Evolutionary conservation across 2,329 filamentous ascomycete species (phyloP).

Genomic region (Pestalotiopsis sp.): DNA sequence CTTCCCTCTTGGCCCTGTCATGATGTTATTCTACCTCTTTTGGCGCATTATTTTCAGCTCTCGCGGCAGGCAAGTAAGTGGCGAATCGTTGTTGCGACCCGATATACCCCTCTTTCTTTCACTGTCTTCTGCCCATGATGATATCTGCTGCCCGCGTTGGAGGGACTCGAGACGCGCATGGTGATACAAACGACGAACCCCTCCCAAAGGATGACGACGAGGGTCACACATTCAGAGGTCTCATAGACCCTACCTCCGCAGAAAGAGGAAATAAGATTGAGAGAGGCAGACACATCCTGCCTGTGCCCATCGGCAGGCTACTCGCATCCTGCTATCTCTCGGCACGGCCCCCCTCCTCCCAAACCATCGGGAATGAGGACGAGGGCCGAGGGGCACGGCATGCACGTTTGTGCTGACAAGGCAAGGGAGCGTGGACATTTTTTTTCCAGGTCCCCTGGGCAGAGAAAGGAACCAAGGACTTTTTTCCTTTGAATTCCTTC

Average conservation of each 20-base stretch:
- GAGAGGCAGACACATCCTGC: not conserved
- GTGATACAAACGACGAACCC: not conserved
- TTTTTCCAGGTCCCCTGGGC: not conserved
- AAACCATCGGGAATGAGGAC: not conserved
- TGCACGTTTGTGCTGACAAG: not conserved
- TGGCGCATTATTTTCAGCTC: not conserved
- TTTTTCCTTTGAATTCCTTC: not conserved
- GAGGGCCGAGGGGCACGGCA: not conserved
- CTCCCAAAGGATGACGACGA: not conserved
- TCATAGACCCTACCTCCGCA: not conserved
- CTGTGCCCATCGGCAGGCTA: not conserved
- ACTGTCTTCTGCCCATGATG: not conserved
- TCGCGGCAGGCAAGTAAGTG: not conserved
- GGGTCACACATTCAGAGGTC: not conserved
- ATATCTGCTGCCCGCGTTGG: not conserved
- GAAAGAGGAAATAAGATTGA: not conserved
- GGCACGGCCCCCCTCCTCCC: not conserved
- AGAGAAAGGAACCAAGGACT: not conserved
- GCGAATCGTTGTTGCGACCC: not conserved
- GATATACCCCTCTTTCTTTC: not conserved
- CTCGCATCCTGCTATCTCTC: not conserved
- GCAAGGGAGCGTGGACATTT: not conserved
- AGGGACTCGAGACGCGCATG: not conserved
- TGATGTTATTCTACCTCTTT: not conserved
- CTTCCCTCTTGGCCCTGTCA: not conserved